phyloP scores from a whole-genome alignment of 768 basidiomycete species.

The Gymnopilus dilepis region DNA sequence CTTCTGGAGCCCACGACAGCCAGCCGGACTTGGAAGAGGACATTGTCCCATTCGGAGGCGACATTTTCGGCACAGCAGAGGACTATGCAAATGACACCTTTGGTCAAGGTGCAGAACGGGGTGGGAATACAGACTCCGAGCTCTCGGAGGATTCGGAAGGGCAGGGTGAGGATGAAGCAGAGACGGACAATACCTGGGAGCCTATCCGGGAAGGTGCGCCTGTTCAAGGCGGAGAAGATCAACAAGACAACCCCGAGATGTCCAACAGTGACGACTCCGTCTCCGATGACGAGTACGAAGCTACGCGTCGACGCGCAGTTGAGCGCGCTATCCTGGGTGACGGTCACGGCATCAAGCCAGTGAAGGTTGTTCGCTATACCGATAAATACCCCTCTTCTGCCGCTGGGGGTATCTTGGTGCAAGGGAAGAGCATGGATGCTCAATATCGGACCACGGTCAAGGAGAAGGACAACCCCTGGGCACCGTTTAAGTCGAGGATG shows the following conservation, averaged over 20 bases:
- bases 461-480: conserved; percentile 18
- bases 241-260: too few relatives aligned
- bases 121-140: too few relatives aligned
- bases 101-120: not conserved
- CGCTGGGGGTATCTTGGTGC: not conserved
- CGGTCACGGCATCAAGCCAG: too few relatives aligned
- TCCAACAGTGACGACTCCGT: too few relatives aligned
- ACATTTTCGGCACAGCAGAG: conserved; percentile 10
- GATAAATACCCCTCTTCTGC: too few relatives aligned
- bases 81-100: conserved; percentile 11
- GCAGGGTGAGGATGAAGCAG: not conserved
- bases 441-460: not conserved
- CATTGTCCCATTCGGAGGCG: conserved; percentile 2
- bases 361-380: too few relatives aligned
- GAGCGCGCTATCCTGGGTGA: too few relatives aligned
- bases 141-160: not conserved
- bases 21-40: too few relatives aligned
- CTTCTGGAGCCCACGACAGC: too few relatives aligned
- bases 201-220: not conserved
- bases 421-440: not conserved
- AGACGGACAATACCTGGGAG: conserved; percentile 2
- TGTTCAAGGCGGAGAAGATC: not conserved
- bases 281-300: too few relatives aligned
- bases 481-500: conserved; percentile 31
- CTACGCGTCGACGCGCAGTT: too few relatives aligned